Evolutionary conservation across 2,329 filamentous ascomycete genomes (phyloP).

Genomic region (Fusarium buxicola): DNA sequence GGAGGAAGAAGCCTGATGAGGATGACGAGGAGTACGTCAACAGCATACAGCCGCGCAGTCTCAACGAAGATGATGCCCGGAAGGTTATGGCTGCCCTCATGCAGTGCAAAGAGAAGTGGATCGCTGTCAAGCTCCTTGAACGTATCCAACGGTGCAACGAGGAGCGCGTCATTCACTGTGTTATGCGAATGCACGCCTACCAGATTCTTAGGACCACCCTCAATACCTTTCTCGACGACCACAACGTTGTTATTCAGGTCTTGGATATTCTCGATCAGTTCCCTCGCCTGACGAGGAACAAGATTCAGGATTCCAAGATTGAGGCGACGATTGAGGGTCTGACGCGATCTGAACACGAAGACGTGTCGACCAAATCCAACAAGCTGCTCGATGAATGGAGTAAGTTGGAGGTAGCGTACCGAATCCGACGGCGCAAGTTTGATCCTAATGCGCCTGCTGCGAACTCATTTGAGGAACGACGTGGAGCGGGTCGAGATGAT

Average conservation of each 20-base stretch:
- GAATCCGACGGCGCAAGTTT: slow-evolving; percentile 90
- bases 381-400: slow-evolving; percentile 86
- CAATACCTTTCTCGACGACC: slow-evolving; percentile 86
- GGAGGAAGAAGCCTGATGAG: slow-evolving; percentile 91
- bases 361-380: slow-evolving; percentile 77
- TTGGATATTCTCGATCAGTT: slow-evolving; percentile 90
- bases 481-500: slow-evolving; percentile 59
- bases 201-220: slow-evolving; percentile 91
- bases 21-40: slow-evolving; percentile 97
- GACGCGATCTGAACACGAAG: slow-evolving; percentile 74
- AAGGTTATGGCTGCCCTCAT: slow-evolving; percentile 97
- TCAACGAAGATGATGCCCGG: slow-evolving; percentile 85
- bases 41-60: slow-evolving; percentile 80
- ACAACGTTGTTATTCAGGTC: slow-evolving; percentile 89
- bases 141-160: slow-evolving; percentile 90
- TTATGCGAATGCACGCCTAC: slow-evolving; percentile 97
- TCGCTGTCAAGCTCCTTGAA: slow-evolving; percentile 91
- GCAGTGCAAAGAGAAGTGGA: slow-evolving; percentile 99
- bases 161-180: slow-evolving; percentile 85
- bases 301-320: slow-evolving; percentile 96
- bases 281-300: slow-evolving; percentile 92
- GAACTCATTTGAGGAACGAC: slow-evolving; percentile 72
- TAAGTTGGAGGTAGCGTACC: slow-evolving; percentile 88
- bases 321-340: slow-evolving; percentile 82
- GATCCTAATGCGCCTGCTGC: slow-evolving; percentile 72